Conservation (phyloP, 129 eudicot species). For the Erigeron canadensis region DNA sequence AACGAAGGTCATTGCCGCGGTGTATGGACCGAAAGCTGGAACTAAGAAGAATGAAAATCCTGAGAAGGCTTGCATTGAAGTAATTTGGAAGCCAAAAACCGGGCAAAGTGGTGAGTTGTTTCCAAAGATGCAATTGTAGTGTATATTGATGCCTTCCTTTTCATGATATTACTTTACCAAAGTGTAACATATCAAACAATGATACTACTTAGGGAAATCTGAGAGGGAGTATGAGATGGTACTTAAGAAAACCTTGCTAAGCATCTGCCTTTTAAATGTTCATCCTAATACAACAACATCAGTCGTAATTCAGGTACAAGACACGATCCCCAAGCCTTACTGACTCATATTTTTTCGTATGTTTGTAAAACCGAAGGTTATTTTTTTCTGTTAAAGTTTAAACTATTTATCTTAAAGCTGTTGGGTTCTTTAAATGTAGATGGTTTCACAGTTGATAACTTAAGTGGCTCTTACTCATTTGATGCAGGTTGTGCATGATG, state of each 20-base stretch:
- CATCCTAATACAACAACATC: conserved; percentile 93
- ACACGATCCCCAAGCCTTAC: neutral
- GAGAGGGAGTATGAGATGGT: conserved; percentile 96
- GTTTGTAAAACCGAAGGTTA: neutral
- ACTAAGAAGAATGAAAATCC: conserved; percentile 93
- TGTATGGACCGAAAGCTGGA: conserved; percentile 94
- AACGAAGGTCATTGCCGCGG: conserved; percentile 86
- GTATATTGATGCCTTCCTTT: neutral
- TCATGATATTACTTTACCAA: neutral
- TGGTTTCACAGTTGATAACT: neutral
- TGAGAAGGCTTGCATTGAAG: conserved; percentile 84
- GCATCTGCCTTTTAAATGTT: conserved; percentile 75
- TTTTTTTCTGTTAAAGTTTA: neutral
- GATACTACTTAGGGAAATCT: conserved; percentile 52
- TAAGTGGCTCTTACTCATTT: neutral
- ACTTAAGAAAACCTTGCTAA: conserved; percentile 74
- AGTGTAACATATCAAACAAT: neutral
- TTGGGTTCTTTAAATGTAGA: neutral
- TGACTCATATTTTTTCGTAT: neutral
- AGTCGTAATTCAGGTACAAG: conserved; percentile 69
- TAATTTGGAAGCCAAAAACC: conserved; percentile 88
- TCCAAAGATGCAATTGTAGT: neutral
- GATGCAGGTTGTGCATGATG: conserved; percentile 93
- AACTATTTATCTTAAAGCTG: neutral
- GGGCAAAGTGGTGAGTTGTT: conserved; percentile 72